These are phyloP conservation scores for Candida methanosorbosa DNA, from an alignment of 805 yeast genomes.

Conservation along the genomic window DNA sequence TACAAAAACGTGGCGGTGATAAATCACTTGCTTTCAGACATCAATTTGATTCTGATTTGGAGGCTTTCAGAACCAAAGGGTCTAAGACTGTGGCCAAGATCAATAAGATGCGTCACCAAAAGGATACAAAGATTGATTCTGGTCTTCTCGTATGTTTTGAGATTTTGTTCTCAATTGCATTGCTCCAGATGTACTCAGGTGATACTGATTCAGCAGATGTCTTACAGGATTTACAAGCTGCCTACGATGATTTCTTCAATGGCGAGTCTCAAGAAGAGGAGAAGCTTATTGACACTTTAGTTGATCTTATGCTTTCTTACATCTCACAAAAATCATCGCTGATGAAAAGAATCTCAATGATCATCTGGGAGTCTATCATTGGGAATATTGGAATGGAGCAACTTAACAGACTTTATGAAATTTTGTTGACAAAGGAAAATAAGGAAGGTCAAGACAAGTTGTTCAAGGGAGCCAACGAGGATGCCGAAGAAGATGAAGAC, in stretches of 20 bases:
- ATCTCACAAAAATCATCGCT: constrained; percentile 49
- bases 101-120: constrained; percentile 6
- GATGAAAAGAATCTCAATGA: constrained; percentile 46
- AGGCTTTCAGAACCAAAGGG: constrained; percentile 38
- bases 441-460: constrained; percentile 70
- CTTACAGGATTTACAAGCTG: constrained; percentile 60
- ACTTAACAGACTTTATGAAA: constrained; percentile 42
- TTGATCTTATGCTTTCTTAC: constrained; percentile 49
- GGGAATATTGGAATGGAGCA: constrained; percentile 34
- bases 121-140: neutral
- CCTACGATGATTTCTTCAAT: constrained; percentile 41
- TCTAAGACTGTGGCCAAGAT: constrained; percentile 21
- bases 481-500: constrained; percentile 36
- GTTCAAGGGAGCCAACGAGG: constrained; percentile 56
- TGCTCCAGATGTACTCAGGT: constrained; percentile 71
- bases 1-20: constrained; percentile 11
- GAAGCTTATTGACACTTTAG: constrained; percentile 22
- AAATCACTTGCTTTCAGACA: constrained; percentile 10
- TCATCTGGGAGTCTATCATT: constrained; percentile 42
- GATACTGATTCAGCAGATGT: constrained; percentile 70
- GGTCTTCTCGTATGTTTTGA: constrained; percentile 49
- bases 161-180: constrained; percentile 63
- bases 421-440: constrained; percentile 62
- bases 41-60: constrained; percentile 53
- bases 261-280: constrained; percentile 31